Evolutionary conservation across 1,139 yeast species (phyloP).

Genomic region (Pneumocystis murina): DNA sequence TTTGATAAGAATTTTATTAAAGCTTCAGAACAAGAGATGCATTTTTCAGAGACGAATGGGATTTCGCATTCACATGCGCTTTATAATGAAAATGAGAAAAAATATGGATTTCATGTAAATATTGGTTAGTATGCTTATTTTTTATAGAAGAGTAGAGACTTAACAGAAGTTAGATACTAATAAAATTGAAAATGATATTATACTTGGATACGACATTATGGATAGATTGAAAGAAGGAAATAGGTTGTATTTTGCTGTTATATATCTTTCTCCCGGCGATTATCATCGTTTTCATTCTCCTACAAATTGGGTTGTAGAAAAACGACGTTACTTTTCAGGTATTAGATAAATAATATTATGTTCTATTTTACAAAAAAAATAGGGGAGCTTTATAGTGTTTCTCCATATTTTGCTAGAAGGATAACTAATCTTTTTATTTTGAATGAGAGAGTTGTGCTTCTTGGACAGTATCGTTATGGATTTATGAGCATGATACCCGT

Average conservation of each 20-base stretch:
- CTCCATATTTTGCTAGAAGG: constrained; percentile 86
- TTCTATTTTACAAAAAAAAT: not conserved
- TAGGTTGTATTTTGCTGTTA: constrained; percentile 72
- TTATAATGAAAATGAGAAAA: constrained; percentile 31
- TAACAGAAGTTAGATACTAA: constrained; percentile 12
- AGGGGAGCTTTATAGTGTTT: constrained; percentile 73
- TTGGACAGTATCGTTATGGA: constrained; percentile 95
- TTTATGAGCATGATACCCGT: constrained; percentile 98
- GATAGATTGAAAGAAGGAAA: constrained; percentile 28
- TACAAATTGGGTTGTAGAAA: constrained; percentile 83
- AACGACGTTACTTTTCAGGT: constrained; percentile 91
- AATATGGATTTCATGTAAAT: constrained; percentile 10
- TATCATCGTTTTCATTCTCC: constrained; percentile 97
- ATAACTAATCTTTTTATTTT: constrained; percentile 75
- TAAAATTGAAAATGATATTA: constrained; percentile 11
- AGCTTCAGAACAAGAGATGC: constrained; percentile 25
- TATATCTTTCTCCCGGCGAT: constrained; percentile 95
- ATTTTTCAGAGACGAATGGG: constrained; percentile 67
- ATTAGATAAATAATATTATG: not conserved
- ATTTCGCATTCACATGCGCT: constrained; percentile 60
- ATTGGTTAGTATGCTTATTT: not conserved
- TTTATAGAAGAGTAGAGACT: not conserved
- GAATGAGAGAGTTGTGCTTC: constrained; percentile 86
- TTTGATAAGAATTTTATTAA: constrained; percentile 11
- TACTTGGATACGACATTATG: constrained; percentile 7